A percentile compares a stretch with the other conserved stretches of the same genome.
Conservation (phyloP, 2,329 filamentous ascomycete genomes). For the Claviceps capensis region DNA sequence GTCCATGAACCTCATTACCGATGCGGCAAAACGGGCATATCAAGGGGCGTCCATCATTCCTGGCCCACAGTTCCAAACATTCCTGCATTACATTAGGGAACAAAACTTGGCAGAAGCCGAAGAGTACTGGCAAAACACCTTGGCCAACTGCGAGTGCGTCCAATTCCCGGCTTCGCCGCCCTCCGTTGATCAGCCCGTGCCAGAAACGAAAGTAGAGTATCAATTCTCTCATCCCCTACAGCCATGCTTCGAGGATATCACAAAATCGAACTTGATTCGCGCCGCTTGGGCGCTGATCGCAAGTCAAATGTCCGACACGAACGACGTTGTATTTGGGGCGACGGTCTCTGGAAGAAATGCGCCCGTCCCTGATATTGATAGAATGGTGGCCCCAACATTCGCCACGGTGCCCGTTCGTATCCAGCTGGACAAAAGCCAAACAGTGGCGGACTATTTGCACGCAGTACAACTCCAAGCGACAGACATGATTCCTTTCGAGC, state of each 20-base stretch:
- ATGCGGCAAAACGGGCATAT: constrained; percentile 14
- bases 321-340: constrained; percentile 28
- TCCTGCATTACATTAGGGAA: constrained; percentile 28
- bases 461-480: constrained; percentile 8
- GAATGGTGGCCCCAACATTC: constrained; percentile 19
- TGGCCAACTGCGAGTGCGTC: constrained; percentile 22
- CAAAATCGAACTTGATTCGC: constrained; percentile 7
- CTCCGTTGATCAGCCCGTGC: constrained; percentile 27
- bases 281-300: constrained; percentile 38
- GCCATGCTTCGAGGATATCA: constrained; percentile 12
- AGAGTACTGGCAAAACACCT: constrained; percentile 28
- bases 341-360: constrained; percentile 26
- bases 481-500: constrained; percentile 10
- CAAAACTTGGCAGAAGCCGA: constrained; percentile 23
- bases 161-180: constrained; percentile 31
- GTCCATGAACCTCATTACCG: constrained; percentile 29
- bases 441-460: constrained; percentile 5
- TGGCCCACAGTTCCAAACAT: constrained; percentile 23
- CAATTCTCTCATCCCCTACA: background rate
- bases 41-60: background rate
- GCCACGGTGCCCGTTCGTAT: constrained; percentile 29
- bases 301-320: constrained; percentile 27
- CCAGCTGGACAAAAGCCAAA: constrained; percentile 14
- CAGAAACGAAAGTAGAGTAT: constrained; percentile 30
- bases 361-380: constrained; percentile 10